Evolutionary conservation across 352 stramenopile species (phyloP).

Genomic region (Pythium rishiriense): DNA sequence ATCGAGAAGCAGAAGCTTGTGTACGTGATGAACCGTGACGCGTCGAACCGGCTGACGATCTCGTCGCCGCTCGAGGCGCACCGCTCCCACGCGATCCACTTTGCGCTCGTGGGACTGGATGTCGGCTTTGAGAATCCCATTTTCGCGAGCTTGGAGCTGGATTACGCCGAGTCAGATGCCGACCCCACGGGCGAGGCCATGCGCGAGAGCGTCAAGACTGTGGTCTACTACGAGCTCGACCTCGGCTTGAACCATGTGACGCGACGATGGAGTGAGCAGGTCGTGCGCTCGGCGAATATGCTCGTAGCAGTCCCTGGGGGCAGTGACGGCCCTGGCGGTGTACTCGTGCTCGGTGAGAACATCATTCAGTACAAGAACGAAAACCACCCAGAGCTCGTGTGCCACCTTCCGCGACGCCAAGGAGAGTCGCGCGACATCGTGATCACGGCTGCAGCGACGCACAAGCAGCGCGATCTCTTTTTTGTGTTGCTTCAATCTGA

Average conservation of each 20-base stretch:
- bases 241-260: constrained; percentile 99
- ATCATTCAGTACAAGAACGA: constrained; percentile 98
- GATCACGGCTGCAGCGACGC: constrained; percentile 91
- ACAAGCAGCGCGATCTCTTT: constrained; percentile 95
- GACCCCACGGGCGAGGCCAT: constrained; percentile 72
- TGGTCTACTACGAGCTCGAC: constrained; percentile 99
- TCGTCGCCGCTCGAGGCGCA: constrained; percentile 99
- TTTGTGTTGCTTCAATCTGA: constrained; percentile 98
- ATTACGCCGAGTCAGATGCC: constrained; percentile 91
- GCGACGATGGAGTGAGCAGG: constrained; percentile 91
- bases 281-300: constrained; percentile 91
- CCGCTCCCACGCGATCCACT: constrained; percentile 94
- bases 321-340: constrained; percentile 87
- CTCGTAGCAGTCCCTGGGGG: constrained; percentile 90
- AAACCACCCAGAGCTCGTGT: constrained; percentile 78
- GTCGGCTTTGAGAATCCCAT: constrained; percentile 99
- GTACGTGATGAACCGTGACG: constrained; percentile 98
- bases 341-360: constrained; percentile 97
- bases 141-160: constrained; percentile 96
- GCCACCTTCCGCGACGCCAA: constrained; percentile 73
- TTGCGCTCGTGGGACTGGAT: constrained; percentile 94
- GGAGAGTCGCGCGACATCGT: constrained; percentile 87
- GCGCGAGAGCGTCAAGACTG: constrained; percentile 87
- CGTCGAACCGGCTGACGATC: constrained; percentile 93
- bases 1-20: constrained; percentile 99